Conservation (phyloP, 345 rosid genomes). For the Psidium friedrichsthalianum region DNA sequence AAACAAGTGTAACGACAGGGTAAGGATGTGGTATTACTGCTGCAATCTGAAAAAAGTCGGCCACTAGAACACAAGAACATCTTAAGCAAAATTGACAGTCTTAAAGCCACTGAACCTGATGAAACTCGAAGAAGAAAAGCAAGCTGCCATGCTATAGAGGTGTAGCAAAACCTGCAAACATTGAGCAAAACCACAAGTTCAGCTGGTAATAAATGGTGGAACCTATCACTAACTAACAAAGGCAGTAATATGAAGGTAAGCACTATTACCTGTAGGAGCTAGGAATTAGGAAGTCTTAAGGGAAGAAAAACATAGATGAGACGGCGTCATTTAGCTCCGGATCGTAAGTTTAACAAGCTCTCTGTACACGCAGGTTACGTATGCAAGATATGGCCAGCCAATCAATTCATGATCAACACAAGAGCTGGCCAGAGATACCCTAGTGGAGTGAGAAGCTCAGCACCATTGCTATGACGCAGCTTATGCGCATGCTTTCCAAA, state of each 20-base stretch:
- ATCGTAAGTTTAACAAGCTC: not conserved
- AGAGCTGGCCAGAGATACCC: too few relatives aligned
- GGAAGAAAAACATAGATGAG: not conserved
- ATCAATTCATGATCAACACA: not conserved
- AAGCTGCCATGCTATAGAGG: slow-evolving; percentile 1
- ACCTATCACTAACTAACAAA: not conserved
- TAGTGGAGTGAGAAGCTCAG: not conserved
- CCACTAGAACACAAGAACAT: not conserved
- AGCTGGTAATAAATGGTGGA: not conserved
- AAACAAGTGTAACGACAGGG: not conserved
- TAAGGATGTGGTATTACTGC: not conserved
- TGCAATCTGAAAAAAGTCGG: not conserved
- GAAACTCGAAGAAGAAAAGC: not conserved
- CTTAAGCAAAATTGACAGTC: not conserved
- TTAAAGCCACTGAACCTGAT: not conserved
- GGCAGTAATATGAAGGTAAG: not conserved
- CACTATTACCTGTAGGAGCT: not conserved
- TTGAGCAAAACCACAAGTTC: not conserved
- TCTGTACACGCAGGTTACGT: too few relatives aligned
- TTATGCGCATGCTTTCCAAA: not conserved
- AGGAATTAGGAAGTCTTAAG: not conserved
- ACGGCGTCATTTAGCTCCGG: not conserved
- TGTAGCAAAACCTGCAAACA: slow-evolving; percentile 5
- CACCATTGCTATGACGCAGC: not conserved
- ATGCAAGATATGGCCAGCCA: too few relatives aligned